Base-by-base conservation (phyloP, 306 rosid species). In the Lathyrus sativus region DNA sequence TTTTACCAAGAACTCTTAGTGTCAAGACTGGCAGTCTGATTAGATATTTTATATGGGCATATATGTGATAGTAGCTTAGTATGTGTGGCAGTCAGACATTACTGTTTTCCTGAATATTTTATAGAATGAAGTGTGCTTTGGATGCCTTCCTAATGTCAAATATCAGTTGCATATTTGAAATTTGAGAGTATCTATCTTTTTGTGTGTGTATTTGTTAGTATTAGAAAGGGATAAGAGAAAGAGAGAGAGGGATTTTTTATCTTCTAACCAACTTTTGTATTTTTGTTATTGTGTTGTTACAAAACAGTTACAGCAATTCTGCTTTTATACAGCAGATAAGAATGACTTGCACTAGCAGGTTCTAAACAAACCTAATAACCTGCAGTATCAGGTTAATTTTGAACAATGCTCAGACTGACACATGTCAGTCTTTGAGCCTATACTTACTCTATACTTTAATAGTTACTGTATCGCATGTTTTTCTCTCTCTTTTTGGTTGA, bases 181-280 rank as follows among this genome's bases (percentile, higher is more conserved):
- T 63, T 50, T 51, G 28, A 64, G 33, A 70, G 77, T 2, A 13
- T 62, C n/a, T 50, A 39, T 49, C 7, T 73, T 72, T 70, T 26
- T 11, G 12, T 15, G 24, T 61, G 42, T 53, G 31, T 64, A 38
- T 62, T 14, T 59, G 67, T 24, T 53, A n/a, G n/a, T n/a, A n/a
- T n/a, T n/a, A n/a, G n/a, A n/a, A n/a, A n/a, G n/a, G n/a, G n/a
- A n/a, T n/a, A n/a, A n/a, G n/a, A n/a, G n/a, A n/a, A n/a, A n/a
- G n/a, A n/a, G n/a, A n/a, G n/a, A n/a, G n/a, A n/a, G n/a, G n/a
- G n/a, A n/a, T n/a, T n/a, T n/a, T n/a, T n/a, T n/a, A n/a, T n/a
- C n/a, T n/a, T n/a, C n/a, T n/a, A n/a, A n/a, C n/a, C n/a, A n/a
- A n/a, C n/a, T n/a, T n/a, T n/a, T n/a, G n/a, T n/a, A n/a, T n/a